Base-by-base conservation (phyloP, 441 rosid genomes). In the Rhodomyrtus psidioides region DNA sequence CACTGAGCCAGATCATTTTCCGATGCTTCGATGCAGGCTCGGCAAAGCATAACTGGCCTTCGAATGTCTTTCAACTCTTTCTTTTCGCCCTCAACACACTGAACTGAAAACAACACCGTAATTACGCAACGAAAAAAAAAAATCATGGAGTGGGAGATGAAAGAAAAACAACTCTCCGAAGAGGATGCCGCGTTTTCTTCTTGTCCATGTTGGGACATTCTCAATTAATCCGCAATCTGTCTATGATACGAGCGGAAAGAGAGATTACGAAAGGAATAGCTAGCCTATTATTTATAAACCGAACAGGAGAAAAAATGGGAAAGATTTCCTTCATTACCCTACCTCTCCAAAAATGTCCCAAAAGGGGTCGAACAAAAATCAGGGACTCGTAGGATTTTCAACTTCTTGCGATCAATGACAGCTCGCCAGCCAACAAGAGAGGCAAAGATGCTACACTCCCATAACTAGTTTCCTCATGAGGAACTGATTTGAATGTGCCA, bases 271-370 rank as follows among this genome's bases (percentile, higher is more conserved):
- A 21, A 91, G 55, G 84, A 89, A 86, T 88, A 49, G 84, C 88
- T 88, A 49, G 83, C 88, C 91, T 91, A 88, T 3, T 82, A 89
- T 89, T 91, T 89, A 81, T 92, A 89, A 91, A 92, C 60, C 87
- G 84, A 26, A 21, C 21, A 46, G 26, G 85, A 87, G 86, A 65
- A 74, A 51, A 83, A 58, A 62, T 89, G 54, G 86, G 62, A 28
- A 54, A 55, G 28, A 34, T 75, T 70, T 81, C 84, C 82, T 87
- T 82, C 84, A 39, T 81, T 55, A n/a, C 84, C 88, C 90, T 87
- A 82, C 83, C 85, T 82, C 85, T 27, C 28, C 65, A 70, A 82
- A 79, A 85, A 87, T 58, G 86, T 86, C 89, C 87, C 85, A 39
- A 60, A 46, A 70, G 84, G 87, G 83, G 82, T 54, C 39, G 74